Evolutionary conservation across 176 grass and related monocot species (phyloP).

Genomic region (Cenchrus fungigraminus): DNA sequence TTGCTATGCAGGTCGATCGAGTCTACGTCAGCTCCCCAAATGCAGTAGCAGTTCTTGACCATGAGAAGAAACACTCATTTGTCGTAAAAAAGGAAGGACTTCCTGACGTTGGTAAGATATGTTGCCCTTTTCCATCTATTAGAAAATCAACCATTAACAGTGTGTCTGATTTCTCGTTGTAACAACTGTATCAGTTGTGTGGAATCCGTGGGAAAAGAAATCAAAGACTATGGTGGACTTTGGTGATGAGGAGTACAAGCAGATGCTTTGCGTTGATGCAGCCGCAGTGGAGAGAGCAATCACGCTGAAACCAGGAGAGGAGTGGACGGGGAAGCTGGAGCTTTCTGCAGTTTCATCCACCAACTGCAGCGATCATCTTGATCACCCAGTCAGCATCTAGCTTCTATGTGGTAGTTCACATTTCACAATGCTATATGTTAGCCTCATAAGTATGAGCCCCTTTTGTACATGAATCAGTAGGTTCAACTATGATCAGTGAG

Average conservation of each 20-base stretch:
- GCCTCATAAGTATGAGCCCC: not conserved
- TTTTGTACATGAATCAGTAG: slow-evolving; percentile 40
- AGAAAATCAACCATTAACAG: not conserved
- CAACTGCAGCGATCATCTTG: slow-evolving; percentile 80
- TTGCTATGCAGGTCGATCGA: slow-evolving; percentile 71
- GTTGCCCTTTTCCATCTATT: not conserved
- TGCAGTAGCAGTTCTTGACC: slow-evolving; percentile 88
- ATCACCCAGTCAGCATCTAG: slow-evolving; percentile 55
- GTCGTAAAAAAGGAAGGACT: slow-evolving; percentile 86
- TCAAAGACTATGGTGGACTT: slow-evolving; percentile 70
- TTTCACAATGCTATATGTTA: slow-evolving; percentile 11
- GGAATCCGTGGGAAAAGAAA: slow-evolving; percentile 97
- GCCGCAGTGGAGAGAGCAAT: slow-evolving; percentile 68
- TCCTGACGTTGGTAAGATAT: slow-evolving; percentile 73
- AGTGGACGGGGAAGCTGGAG: slow-evolving; percentile 92
- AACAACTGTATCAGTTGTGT: slow-evolving; percentile 63
- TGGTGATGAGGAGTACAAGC: slow-evolving; percentile 90
- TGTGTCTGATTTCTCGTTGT: not conserved
- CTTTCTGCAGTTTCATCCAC: slow-evolving; percentile 74
- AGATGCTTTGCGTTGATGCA: slow-evolving; percentile 88
- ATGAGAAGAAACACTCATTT: slow-evolving; percentile 93
- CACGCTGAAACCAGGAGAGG: slow-evolving; percentile 77
- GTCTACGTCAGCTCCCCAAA: slow-evolving; percentile 87
- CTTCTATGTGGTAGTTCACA: not conserved
- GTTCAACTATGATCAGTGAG: not conserved